Conservation (phyloP, 768 basidiomycete species). For the Suillus bovinus region DNA sequence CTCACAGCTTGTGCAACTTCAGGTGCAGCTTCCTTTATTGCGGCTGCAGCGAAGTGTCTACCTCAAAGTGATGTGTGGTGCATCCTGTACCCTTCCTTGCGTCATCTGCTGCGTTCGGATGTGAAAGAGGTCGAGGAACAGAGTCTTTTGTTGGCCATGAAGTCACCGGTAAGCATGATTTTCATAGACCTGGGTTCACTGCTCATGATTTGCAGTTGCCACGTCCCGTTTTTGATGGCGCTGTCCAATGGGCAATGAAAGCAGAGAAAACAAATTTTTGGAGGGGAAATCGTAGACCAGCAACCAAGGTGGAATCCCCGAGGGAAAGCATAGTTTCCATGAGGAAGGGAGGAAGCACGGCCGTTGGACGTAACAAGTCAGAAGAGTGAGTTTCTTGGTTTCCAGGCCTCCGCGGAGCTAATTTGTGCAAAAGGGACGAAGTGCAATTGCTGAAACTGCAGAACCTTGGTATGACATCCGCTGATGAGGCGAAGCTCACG, state of each 20-base stretch:
- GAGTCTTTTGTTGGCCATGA: constrained; percentile 72
- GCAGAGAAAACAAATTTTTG: constrained; percentile 81
- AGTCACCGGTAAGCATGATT: constrained; percentile 65
- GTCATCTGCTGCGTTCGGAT: constrained; percentile 85
- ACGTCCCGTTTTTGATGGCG: constrained; percentile 81
- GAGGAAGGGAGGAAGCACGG: constrained; percentile 49
- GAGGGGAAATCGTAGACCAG: constrained; percentile 52
- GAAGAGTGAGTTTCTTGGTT: constrained; percentile 72
- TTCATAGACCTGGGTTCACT: background rate
- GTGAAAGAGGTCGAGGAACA: constrained; percentile 71
- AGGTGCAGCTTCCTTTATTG: constrained; percentile 89
- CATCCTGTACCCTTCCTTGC: constrained; percentile 89
- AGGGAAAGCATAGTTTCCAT: constrained; percentile 71
- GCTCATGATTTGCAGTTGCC: constrained; percentile 39
- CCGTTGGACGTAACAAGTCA: constrained; percentile 51
- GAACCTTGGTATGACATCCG: constrained; percentile 80
- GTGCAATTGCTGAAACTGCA: constrained; percentile 73
- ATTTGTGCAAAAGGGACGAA: constrained; percentile 61
- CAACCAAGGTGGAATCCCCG: constrained; percentile 61
- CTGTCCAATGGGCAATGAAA: constrained; percentile 87
- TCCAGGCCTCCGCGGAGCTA: background rate
- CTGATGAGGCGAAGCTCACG: constrained; percentile 84
- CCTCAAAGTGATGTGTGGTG: constrained; percentile 94
- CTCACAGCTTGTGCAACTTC: constrained; percentile 8
- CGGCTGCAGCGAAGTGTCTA: constrained; percentile 80